A percentile compares a stretch with the other conserved stretches of the same genome.
phyloP scores from a whole-genome alignment of 2,329 filamentous ascomycete genomes.

The Leptographium galeiforme region DNA sequence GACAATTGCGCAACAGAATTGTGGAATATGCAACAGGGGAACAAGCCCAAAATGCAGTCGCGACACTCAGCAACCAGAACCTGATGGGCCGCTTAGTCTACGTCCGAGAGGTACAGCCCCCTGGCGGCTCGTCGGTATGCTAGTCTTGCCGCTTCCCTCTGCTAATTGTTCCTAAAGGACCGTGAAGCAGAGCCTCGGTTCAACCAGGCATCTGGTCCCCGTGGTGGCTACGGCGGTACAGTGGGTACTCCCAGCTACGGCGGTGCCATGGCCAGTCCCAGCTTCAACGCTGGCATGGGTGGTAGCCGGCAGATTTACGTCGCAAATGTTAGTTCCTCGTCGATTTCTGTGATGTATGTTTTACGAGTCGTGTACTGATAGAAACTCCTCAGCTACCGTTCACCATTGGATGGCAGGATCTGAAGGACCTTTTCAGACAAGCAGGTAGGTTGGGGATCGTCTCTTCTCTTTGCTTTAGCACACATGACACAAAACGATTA shows the following conservation, averaged over 20 bases:
- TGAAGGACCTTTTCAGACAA: slow-evolving; percentile 97
- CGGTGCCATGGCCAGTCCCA: slow-evolving; percentile 33
- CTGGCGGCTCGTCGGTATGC: neutral
- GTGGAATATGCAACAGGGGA: slow-evolving; percentile 99
- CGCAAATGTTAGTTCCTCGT: slow-evolving; percentile 70
- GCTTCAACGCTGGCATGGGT: slow-evolving; percentile 41
- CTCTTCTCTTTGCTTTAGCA: neutral
- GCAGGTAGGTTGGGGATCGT: slow-evolving; percentile 53
- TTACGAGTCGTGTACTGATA: slow-evolving; percentile 12
- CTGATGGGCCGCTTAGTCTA: slow-evolving; percentile 98
- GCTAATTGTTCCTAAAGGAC: slow-evolving; percentile 43
- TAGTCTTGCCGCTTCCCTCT: neutral
- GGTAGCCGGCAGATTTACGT: slow-evolving; percentile 84
- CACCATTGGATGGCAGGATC: slow-evolving; percentile 95
- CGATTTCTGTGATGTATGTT: neutral
- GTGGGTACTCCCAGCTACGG: neutral
- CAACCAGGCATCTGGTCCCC: slow-evolving; percentile 56
- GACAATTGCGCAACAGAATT: slow-evolving; percentile 51
- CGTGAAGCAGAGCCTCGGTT: slow-evolving; percentile 97
- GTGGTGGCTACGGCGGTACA: slow-evolving; percentile 30
- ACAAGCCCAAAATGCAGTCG: slow-evolving; percentile 94
- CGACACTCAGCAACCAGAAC: slow-evolving; percentile 97
- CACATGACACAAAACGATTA: neutral
- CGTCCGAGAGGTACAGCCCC: slow-evolving; percentile 76
- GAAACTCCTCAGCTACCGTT: slow-evolving; percentile 64